These are phyloP conservation scores for Diaporthe nobilis DNA, from an alignment of 2,329 filamentous ascomycete species.

Conservation along the genomic window DNA sequence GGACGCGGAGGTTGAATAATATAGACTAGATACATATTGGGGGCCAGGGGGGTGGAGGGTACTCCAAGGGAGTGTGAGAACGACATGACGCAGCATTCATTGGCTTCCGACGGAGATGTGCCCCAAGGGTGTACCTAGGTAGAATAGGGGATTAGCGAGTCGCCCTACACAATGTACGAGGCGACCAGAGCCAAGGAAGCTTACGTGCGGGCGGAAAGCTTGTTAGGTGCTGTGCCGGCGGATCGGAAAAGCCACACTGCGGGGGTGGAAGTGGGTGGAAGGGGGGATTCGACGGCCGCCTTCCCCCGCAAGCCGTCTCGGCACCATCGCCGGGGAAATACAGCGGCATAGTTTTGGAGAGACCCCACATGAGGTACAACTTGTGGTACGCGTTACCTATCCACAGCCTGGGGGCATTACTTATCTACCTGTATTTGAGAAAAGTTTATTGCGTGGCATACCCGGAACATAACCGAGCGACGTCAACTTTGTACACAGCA, in stretches of 20 bases:
- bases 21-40: background rate
- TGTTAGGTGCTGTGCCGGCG: slow-evolving; percentile 2
- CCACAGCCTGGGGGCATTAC: no score
- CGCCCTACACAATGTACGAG: background rate
- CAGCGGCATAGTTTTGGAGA: background rate
- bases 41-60: no score
- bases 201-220: slow-evolving; percentile 20
- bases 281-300: no score
- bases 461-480: background rate
- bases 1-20: background rate
- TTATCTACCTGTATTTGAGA: no score
- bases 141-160: background rate
- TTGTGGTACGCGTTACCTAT: background rate
- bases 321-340: background rate
- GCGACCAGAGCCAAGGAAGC: slow-evolving; percentile 10
- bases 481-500: background rate
- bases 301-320: background rate
- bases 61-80: background rate
- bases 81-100: slow-evolving; percentile 11
- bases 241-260: background rate
- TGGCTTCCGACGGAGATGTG: background rate
- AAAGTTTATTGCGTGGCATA: background rate
- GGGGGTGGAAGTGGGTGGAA: background rate
- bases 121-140: background rate
- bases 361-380: background rate